Percentiles rank a stretch among this genome's conserved stretches.
Evolutionary conservation across 1,284 basidiomycete genomes (phyloP).

Genomic region (Cryptococcus floricola): DNA sequence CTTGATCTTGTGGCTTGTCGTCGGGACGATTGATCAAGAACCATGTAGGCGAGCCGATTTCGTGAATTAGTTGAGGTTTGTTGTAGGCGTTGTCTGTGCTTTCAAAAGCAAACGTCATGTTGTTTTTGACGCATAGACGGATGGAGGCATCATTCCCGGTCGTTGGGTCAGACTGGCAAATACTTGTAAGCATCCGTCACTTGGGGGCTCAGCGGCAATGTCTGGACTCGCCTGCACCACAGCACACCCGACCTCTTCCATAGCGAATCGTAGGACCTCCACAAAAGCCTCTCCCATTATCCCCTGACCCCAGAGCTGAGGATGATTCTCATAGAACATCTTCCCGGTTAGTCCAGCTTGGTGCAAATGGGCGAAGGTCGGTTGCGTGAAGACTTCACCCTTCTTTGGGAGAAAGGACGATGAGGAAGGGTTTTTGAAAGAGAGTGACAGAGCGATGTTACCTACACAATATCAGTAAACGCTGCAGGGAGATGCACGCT

Average conservation of each 20-base stretch:
- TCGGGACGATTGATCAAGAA: conserved; percentile 22
- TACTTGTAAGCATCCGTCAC: background rate
- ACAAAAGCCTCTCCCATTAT: conserved; percentile 43
- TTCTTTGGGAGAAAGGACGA: conserved; percentile 15
- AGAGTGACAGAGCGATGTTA: conserved; percentile 39
- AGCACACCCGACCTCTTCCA: conserved; percentile 40
- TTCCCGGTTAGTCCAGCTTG: conserved; percentile 24
- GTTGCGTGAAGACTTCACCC: conserved; percentile 26
- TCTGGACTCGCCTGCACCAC: conserved; percentile 22
- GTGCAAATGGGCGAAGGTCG: conserved; percentile 16
- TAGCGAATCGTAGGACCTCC: conserved; percentile 44
- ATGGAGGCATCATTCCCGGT: conserved; percentile 37
- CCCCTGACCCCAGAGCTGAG: conserved; percentile 45
- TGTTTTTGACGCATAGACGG: conserved; percentile 33
- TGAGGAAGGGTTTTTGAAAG: background rate
- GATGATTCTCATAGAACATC: conserved; percentile 47
- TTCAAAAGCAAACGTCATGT: conserved; percentile 24
- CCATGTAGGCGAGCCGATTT: conserved; percentile 39
- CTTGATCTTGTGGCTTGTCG: conserved; percentile 9
- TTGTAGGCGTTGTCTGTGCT: conserved; percentile 24
- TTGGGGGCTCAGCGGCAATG: no score
- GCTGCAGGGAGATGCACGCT: background rate
- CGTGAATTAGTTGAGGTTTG: conserved; percentile 38
- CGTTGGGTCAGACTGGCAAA: conserved; percentile 35
- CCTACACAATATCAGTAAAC: conserved; percentile 15